Conservation (phyloP, 768 basidiomycete genomes). For the Suillus americanus region DNA sequence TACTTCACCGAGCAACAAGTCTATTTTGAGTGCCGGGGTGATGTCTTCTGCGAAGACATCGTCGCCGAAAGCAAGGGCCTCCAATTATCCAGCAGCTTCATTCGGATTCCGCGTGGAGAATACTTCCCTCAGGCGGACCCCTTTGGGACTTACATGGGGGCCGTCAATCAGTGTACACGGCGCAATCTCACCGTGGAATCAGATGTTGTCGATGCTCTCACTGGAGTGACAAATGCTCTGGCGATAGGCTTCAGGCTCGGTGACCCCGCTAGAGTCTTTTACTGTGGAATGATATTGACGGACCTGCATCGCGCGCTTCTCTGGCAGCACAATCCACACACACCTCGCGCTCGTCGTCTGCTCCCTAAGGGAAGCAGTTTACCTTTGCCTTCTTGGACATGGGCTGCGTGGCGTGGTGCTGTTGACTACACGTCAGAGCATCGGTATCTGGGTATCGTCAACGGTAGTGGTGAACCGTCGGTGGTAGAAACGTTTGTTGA, state of each 20-base stretch:
- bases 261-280: background rate
- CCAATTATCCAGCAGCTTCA: background rate
- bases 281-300: background rate
- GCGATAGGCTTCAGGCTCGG: background rate
- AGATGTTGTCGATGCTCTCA: background rate
- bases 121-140: background rate
- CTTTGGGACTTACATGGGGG: background rate
- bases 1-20: conserved; percentile 22
- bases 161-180: background rate
- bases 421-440: background rate
- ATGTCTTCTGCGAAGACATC: conserved; percentile 23
- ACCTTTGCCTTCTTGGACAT: conserved; percentile 26
- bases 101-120: background rate
- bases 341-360: conserved; percentile 12
- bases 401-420: conserved; percentile 25
- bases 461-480: background rate
- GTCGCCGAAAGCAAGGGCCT: conserved; percentile 16
- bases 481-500: conserved; percentile 22
- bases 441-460: background rate
- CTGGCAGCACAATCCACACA: conserved; percentile 21
- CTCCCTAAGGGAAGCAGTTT: background rate
- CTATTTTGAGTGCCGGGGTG: conserved; percentile 20
- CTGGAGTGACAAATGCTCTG: background rate
- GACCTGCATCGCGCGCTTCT: conserved; percentile 17
- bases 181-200: background rate